Base-by-base conservation (phyloP, 2,329 filamentous ascomycete genomes). In the Colletotrichum neosansevieriae region DNA sequence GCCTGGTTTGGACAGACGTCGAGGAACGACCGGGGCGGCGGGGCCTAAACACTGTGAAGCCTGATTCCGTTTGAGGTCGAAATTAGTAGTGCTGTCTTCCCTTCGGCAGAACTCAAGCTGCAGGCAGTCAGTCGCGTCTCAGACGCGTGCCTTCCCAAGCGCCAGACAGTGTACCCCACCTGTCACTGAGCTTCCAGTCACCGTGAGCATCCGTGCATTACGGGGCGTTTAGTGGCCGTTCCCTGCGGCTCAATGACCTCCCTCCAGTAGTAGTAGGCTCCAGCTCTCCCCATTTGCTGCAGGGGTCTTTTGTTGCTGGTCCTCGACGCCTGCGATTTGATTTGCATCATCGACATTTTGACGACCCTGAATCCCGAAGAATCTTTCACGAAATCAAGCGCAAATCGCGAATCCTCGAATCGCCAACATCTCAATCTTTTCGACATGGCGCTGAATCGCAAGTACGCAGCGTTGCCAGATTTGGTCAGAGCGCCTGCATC, bases 401-500 rank as follows among this genome's bases (percentile, higher is more conserved):
- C 29, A 12, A 24, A 44, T 32, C 11, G n/a, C 17, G 12, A 44
- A 57, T 10, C 11, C 15, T 34, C 40, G 19, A 29, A 15, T 13
- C 2, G 36, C 19, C 24, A 42, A 34, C 11, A 1, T 5, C 9
- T 19, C 44, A 11, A 24, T 29, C 29, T 13, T 13, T 51, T 61
- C 45, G 32, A 71, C 61, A 94, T 94, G 92, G 88, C 92, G 40
- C 85, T 92, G 71, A 92, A 91, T 77, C 88, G 91, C 75, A 96
- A 96, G 84, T 96, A 95, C 77, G 92, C 92, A 58, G 91, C 89
- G 64, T 82, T 96, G 71, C 93, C 92, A 65, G 93, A 95, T 78
- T 81, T 96, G 78, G 93, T 94, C 50, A 59, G 66, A 65, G 49
- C 42, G 44, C 49, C 32, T 11, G 32, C 21, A 21, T 47, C 15